A percentile compares a stretch with the other conserved stretches of the same genome.
Conservation (phyloP, 139 green algal genomes). For the Coelastrella sp. region DNA sequence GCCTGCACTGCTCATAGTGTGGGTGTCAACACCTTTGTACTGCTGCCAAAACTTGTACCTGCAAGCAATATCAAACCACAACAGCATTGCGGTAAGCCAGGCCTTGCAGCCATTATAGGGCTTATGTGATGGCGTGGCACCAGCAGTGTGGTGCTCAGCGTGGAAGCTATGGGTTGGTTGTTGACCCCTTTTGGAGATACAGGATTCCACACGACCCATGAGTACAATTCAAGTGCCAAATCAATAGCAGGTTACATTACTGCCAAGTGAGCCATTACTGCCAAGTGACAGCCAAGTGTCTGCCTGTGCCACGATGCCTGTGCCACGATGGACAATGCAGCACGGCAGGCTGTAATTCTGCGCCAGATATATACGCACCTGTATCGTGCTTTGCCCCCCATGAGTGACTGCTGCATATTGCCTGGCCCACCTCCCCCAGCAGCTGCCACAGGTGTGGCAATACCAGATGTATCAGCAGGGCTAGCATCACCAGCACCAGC, state of each 20-base stretch:
- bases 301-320: too few species aligned
- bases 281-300: too few species aligned
- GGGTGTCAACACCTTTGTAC: constrained; percentile 5
- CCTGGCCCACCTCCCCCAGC: not conserved
- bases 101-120: not conserved
- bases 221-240: too few species aligned
- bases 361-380: too few species aligned
- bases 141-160: not conserved
- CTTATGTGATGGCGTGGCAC: too few species aligned
- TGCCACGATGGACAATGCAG: not conserved
- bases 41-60: constrained; percentile 48
- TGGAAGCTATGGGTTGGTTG: too few species aligned
- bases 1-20: not conserved
- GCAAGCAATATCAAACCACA: too few species aligned
- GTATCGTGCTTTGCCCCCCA: constrained; percentile 40
- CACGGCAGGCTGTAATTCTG: not conserved
- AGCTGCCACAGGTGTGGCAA: not conserved
- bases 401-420: constrained; percentile 45
- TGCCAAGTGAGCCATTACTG: too few species aligned
- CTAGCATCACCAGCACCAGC: not conserved
- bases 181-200: too few species aligned
- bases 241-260: too few species aligned
- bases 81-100: too few species aligned
- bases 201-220: too few species aligned
- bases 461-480: not conserved